These are phyloP conservation scores for Zymoseptoria brevis DNA, from an alignment of 2,329 filamentous ascomycete genomes.

Conservation along the genomic window DNA sequence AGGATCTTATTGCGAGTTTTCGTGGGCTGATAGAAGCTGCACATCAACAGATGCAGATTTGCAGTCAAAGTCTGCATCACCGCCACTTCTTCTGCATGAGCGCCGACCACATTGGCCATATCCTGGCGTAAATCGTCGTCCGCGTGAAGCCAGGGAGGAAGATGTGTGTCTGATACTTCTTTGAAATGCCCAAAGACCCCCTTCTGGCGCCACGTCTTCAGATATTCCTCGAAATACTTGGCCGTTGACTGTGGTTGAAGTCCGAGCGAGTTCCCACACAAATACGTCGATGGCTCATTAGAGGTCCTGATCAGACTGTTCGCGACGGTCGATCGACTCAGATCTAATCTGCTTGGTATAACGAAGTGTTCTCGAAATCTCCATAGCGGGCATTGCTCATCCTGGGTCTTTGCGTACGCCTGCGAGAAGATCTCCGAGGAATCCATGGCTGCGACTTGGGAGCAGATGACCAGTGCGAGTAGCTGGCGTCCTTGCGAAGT, in stretches of 20 bases:
- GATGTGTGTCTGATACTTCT: slow-evolving; percentile 56
- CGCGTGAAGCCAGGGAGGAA: slow-evolving; percentile 68
- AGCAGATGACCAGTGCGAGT: not conserved
- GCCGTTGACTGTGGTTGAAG: slow-evolving; percentile 66
- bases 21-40: slow-evolving; percentile 71
- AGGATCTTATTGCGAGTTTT: slow-evolving; percentile 66
- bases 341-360: slow-evolving; percentile 64
- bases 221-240: slow-evolving; percentile 60
- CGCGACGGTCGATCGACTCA: slow-evolving; percentile 46
- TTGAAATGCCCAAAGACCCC: slow-evolving; percentile 80
- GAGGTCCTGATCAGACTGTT: no score
- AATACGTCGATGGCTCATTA: slow-evolving; percentile 56
- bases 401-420: slow-evolving; percentile 22
- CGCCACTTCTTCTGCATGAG: slow-evolving; percentile 63
- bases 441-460: slow-evolving; percentile 7
- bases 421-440: slow-evolving; percentile 7
- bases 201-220: slow-evolving; percentile 76
- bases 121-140: slow-evolving; percentile 64
- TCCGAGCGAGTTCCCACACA: slow-evolving; percentile 85
- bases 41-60: slow-evolving; percentile 75
- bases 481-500: not conserved
- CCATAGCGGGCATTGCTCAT: slow-evolving; percentile 33
- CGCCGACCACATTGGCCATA: slow-evolving; percentile 68
- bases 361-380: slow-evolving; percentile 59
- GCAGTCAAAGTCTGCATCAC: slow-evolving; percentile 82